Percentiles rank a stretch among this genome's conserved stretches.
These are phyloP conservation scores for Trichoderma atrobrunneum DNA, from an alignment of 2,329 filamentous ascomycete genomes.

Conservation along the genomic window DNA sequence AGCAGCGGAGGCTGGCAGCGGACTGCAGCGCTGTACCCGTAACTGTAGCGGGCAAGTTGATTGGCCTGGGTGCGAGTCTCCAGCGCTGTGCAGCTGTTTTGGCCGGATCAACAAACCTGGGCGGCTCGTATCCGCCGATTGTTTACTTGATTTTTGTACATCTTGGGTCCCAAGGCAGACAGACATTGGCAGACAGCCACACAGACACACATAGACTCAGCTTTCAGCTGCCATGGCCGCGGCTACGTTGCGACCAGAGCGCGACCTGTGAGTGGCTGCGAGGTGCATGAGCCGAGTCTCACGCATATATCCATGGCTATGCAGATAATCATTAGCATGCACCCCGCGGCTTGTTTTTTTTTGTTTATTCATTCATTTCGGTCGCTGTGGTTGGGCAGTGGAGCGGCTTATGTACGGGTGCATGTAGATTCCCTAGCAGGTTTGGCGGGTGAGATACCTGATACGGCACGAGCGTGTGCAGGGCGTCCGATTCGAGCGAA, in stretches of 20 bases:
- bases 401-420: not conserved
- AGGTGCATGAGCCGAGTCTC: slow-evolving; percentile 14
- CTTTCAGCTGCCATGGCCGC: slow-evolving; percentile 4
- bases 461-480: not conserved
- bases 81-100: not conserved
- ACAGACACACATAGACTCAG: not conserved
- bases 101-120: not conserved
- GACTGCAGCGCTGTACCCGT: not conserved
- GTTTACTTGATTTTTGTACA: not conserved
- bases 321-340: slow-evolving; percentile 12
- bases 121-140: not conserved
- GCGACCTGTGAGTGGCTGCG: not conserved
- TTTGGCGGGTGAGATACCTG: not conserved
- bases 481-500: not conserved
- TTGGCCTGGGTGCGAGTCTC: not conserved
- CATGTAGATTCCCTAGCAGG: not conserved
- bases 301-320: slow-evolving; percentile 15
- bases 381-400: not conserved
- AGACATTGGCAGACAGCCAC: not conserved
- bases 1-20: not conserved
- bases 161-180: not conserved
- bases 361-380: not conserved
- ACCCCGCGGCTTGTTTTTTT: not conserved
- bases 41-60: not conserved
- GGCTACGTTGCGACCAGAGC: not conserved